These are phyloP conservation scores for Wallacemonas sp. DNA, from an alignment of 208 protist species.

Conservation along the genomic window DNA sequence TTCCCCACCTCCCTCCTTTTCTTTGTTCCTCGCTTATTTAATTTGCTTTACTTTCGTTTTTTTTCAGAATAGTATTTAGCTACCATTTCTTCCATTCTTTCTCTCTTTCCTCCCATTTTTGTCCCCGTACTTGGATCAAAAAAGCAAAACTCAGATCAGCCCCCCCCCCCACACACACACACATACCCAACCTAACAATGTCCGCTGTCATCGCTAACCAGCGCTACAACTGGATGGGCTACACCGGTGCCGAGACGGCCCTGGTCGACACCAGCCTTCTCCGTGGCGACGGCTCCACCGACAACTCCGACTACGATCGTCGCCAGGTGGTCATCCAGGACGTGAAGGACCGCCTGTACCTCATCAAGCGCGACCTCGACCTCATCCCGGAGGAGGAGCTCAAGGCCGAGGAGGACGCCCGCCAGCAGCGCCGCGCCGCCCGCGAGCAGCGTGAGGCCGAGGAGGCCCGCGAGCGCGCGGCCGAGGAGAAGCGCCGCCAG, in stretches of 20 bases:
- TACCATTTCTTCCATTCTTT: no score
- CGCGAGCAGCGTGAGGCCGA: slow-evolving; percentile 17
- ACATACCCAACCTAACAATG: no score
- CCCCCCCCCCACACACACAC: no score
- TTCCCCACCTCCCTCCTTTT: no score
- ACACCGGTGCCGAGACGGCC: slow-evolving; percentile 73
- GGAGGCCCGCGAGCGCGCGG: slow-evolving; percentile 18
- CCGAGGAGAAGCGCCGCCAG: slow-evolving; percentile 4
- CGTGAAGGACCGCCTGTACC: slow-evolving; percentile 66
- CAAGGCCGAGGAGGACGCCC: slow-evolving; percentile 37
- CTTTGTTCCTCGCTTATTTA: background rate
- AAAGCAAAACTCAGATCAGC: slow-evolving; percentile 18
- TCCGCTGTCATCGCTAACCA: slow-evolving; percentile 61
- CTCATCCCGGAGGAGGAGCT: slow-evolving; percentile 70
- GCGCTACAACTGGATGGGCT: slow-evolving; percentile 88
- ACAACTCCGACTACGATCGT: slow-evolving; percentile 62
- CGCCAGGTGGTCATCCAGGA: slow-evolving; percentile 61
- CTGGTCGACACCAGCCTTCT: slow-evolving; percentile 46
- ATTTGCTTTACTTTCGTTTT: background rate
- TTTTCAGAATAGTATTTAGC: no score
- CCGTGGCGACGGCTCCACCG: slow-evolving; percentile 17
- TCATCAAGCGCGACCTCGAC: slow-evolving; percentile 79
- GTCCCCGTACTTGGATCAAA: no score
- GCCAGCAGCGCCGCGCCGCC: slow-evolving; percentile 29
- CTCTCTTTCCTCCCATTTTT: no score